These are phyloP conservation scores for Strobilomyces dryophilus DNA, from an alignment of 768 basidiomycete species.

Conservation along the genomic window DNA sequence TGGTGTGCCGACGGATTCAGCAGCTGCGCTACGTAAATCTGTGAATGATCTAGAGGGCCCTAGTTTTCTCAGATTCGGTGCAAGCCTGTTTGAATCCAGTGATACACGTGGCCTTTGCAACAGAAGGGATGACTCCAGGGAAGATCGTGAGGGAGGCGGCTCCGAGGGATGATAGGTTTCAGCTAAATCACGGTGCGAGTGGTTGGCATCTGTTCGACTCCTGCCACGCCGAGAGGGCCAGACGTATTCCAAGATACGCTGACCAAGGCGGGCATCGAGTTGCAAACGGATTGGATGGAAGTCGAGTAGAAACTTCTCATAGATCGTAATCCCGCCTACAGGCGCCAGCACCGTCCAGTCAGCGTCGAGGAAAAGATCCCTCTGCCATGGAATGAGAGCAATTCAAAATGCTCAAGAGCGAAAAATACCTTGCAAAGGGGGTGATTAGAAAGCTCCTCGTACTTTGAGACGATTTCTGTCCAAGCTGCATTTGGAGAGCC, in stretches of 20 bases:
- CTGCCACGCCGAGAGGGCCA: slow-evolving; percentile 61
- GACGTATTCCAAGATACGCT: slow-evolving; percentile 82
- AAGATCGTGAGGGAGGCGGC: slow-evolving; percentile 35
- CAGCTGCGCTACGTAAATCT: slow-evolving; percentile 50
- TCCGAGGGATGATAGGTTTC: slow-evolving; percentile 22
- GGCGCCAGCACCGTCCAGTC: slow-evolving; percentile 84
- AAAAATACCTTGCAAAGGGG: slow-evolving; percentile 60
- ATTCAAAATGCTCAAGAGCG: background rate
- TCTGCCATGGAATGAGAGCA: slow-evolving; percentile 36
- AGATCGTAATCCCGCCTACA: slow-evolving; percentile 90
- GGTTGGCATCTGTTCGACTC: slow-evolving; percentile 6
- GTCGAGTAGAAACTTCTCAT: slow-evolving; percentile 74
- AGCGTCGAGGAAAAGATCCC: slow-evolving; percentile 68
- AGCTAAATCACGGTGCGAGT: background rate
- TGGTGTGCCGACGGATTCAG: slow-evolving; percentile 28
- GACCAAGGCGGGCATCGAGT: slow-evolving; percentile 79
- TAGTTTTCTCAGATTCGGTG: slow-evolving; percentile 47
- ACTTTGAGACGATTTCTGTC: slow-evolving; percentile 83
- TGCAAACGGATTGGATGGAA: slow-evolving; percentile 86
- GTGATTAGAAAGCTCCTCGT: slow-evolving; percentile 65
- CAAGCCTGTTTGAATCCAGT: slow-evolving; percentile 31
- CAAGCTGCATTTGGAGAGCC: slow-evolving; percentile 77
- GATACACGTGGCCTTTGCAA: slow-evolving; percentile 31
- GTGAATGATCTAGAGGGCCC: slow-evolving; percentile 68
- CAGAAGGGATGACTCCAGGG: slow-evolving; percentile 48